Base-by-base conservation (phyloP, 2,329 filamentous ascomycete genomes). In the Colletotrichum costaricense region DNA sequence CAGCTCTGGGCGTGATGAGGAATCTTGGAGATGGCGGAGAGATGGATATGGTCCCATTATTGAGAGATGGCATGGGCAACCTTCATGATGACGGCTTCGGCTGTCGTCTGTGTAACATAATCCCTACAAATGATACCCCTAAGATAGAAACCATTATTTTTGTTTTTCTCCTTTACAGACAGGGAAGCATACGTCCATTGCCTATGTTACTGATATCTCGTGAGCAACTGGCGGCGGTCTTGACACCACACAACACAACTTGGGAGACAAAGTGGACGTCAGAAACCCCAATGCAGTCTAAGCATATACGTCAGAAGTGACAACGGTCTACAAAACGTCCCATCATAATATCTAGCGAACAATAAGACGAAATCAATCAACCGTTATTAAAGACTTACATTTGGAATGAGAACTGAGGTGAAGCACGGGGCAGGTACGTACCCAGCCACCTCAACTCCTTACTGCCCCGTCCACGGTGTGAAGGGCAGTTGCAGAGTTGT, bases 371-470 rank as follows among this genome's bases (percentile, higher is more conserved):
- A 49, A 22, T 46, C 38, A 8, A 35, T 33, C 38, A 30, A 30
- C 30, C 8, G 30, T 30, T 30, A 33, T 8, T 42, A 42, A 12
- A 35, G 33, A 35, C 33, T 35, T 35, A 35, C 33, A 35, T 35
- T 35, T 2, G 33, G 33, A 35, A 42, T 16, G 38, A 42, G 14
- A 7, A 63, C 5, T 49, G 22, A n/a, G 49, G 14, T 38, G 8
- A 65, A 30, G 52, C 63, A 57, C 52, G 24, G 69, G 59, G 42
- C 54, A 54, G 69, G 59, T 70, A 70, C 70, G 66, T 73, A 73
- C 60, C 70, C 2, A 5, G 35, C 19, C 46, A 55, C 14, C 30
- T 65, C 30, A 42, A 28, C 38, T 69, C 28, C 58, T 46, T 57
- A 12, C 33, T 35, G 33, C 33, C 33, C 33, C 11, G 8, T 33